phyloP scores from a whole-genome alignment of 2,329 filamentous ascomycete genomes.

The Ramularia endophylla region DNA sequence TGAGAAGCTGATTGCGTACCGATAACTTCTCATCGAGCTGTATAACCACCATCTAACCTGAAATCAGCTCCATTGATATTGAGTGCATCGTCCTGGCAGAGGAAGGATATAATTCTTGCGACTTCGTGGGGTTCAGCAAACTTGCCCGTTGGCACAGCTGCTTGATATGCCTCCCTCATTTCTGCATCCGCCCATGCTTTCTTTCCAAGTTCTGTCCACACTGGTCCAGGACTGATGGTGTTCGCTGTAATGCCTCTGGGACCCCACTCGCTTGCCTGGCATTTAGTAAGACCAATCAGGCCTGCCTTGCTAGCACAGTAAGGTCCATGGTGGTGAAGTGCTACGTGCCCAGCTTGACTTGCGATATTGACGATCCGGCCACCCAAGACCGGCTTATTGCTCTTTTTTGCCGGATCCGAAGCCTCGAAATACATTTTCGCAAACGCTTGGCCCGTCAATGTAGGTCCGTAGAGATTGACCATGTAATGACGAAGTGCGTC shows the following conservation, averaged over 20 bases:
- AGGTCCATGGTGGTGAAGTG: slow-evolving; percentile 40
- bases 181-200: slow-evolving; percentile 29
- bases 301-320: slow-evolving; percentile 47
- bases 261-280: slow-evolving; percentile 45
- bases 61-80: slow-evolving; percentile 36
- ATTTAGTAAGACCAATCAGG: slow-evolving; percentile 39
- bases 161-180: slow-evolving; percentile 22
- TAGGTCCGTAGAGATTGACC: slow-evolving; percentile 41
- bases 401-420: slow-evolving; percentile 12
- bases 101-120: slow-evolving; percentile 60
- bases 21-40: slow-evolving; percentile 11
- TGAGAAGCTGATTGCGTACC: no score
- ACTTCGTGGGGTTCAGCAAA: slow-evolving; percentile 44
- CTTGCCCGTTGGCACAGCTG: slow-evolving; percentile 23
- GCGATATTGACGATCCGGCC: slow-evolving; percentile 44
- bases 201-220: slow-evolving; percentile 42
- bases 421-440: slow-evolving; percentile 35
- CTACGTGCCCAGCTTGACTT: slow-evolving; percentile 43
- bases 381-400: slow-evolving; percentile 9
- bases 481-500: slow-evolving; percentile 41
- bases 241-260: slow-evolving; percentile 42
- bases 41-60: slow-evolving; percentile 31
- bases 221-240: slow-evolving; percentile 41
- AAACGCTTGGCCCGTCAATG: slow-evolving; percentile 43
- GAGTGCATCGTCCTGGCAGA: slow-evolving; percentile 30